Evolutionary conservation across 2,329 filamentous ascomycete genomes (phyloP), one percentile per base, ranked within the genome.

Genomic region (Aotearoamyces nothofagi): DNA sequence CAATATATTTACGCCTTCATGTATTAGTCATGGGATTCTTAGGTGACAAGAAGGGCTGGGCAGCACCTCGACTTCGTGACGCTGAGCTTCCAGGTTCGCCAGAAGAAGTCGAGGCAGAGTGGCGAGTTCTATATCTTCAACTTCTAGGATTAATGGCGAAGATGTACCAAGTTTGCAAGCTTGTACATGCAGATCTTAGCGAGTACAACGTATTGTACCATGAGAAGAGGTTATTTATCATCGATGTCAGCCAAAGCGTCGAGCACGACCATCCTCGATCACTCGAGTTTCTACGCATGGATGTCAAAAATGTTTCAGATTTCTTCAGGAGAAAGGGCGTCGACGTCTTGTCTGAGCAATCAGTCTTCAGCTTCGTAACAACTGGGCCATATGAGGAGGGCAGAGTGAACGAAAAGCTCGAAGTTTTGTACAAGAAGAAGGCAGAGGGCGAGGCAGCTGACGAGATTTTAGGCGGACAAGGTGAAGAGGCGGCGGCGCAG

Each of bases 161-260:
- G 33, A 77, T 98, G 64, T 96, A 94, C 56, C 86, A 93, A 50
- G 73, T 78, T 22, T 98, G 90, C 55, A 72, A 69, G 30, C 72
- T 98, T 5, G 87, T 98, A 1, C 90, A 98, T 51, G 90, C 86
- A 27, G 90, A 98, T 69, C 53, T 98, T 50, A 92, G 82, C 61
- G 90, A 98, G 64, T 98, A 98, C 69, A 98, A 98, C 48, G 71
- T 96, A 29, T 66, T 98, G 12, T 98, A 92, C 58, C 68, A 94
- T 58, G 66, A 83, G 32, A 63, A 70, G 33, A 72, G 70, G 43
- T 69, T 94, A 1, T 93, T 82, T 61, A 78, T 98, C 46, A 98
- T 98, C 52, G 90, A 98, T 54, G 90, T 98, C 24, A 93, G 83
- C 32, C 90, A 98, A 58, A 90, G 80, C 47, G 90, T 98, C 12